Percentiles rank a stretch among this genome's conserved stretches.
Evolutionary conservation across 805 yeast species (phyloP).

Genomic region (Tetrapisispora phaffii): DNA sequence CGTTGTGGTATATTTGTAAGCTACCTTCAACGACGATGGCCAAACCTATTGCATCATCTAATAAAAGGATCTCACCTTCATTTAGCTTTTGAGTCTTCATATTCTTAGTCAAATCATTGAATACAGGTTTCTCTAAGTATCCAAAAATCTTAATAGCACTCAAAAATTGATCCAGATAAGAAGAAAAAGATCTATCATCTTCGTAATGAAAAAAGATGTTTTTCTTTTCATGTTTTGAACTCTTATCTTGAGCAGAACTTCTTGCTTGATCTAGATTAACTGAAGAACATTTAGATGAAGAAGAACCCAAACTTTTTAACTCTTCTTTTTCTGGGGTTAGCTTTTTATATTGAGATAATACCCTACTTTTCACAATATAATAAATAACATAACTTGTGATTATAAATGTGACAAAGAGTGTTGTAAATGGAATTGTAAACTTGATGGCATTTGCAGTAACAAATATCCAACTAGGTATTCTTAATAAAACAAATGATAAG

Average conservation of each 20-base stretch:
- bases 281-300: background rate
- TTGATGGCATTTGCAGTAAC: constrained; percentile 10
- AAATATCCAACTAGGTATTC: constrained; percentile 13
- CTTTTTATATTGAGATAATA: constrained; percentile 22
- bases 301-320: background rate
- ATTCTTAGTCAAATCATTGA: constrained; percentile 83
- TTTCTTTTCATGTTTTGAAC: constrained; percentile 1
- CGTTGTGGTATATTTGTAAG: constrained; percentile 63
- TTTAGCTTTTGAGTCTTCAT: constrained; percentile 82
- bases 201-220: constrained; percentile 4
- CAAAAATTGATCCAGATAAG: constrained; percentile 79
- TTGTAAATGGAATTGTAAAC: constrained; percentile 15
- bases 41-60: constrained; percentile 74
- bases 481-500: constrained; percentile 8
- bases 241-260: background rate
- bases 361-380: constrained; percentile 15
- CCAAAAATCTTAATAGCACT: constrained; percentile 92
- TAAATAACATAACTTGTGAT: constrained; percentile 12
- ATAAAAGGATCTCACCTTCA: constrained; percentile 61
- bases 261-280: background rate
- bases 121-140: constrained; percentile 79
- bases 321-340: constrained; percentile 11
- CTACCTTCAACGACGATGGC: constrained; percentile 89
- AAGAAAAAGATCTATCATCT: constrained; percentile 32
- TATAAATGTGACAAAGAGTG: constrained; percentile 8